Percentiles rank a stretch among this genome's conserved stretches.
Evolutionary conservation across 768 basidiomycete genomes (phyloP).

Genomic region (Mycena polygramma): DNA sequence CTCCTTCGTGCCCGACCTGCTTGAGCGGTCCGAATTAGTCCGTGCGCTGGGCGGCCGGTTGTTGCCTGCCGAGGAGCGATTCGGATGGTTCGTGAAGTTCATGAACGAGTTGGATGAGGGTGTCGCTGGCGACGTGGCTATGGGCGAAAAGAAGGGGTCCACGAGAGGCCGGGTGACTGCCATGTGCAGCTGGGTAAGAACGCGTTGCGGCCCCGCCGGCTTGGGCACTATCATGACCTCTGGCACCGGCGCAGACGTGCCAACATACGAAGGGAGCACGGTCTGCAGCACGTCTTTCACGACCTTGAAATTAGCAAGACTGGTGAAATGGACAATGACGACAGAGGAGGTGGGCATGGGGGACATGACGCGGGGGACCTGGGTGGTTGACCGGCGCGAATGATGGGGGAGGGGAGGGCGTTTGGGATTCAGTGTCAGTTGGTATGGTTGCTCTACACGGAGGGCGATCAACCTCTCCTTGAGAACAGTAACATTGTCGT

Average conservation of each 20-base stretch:
- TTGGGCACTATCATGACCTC: constrained; percentile 98
- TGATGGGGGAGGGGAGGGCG: constrained; percentile 81
- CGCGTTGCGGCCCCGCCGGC: constrained; percentile 94
- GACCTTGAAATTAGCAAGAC: constrained; percentile 87
- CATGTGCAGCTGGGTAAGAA: constrained; percentile 93
- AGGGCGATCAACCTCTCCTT: constrained; percentile 79
- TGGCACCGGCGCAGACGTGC: constrained; percentile 63
- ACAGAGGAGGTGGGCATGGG: constrained; percentile 50
- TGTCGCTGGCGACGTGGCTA: constrained; percentile 89
- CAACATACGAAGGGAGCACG: constrained; percentile 62
- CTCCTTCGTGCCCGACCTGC: constrained; percentile 66
- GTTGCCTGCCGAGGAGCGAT: constrained; percentile 54
- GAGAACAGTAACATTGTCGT: constrained; percentile 89
- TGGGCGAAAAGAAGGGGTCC: constrained; percentile 94
- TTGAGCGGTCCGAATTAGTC: constrained; percentile 72
- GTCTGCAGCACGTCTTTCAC: constrained; percentile 90
- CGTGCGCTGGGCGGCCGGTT: constrained; percentile 66
- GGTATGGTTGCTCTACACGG: constrained; percentile 67
- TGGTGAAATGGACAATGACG: constrained; percentile 92
- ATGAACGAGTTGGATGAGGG: constrained; percentile 69
- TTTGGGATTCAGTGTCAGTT: constrained; percentile 59
- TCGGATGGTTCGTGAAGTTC: constrained; percentile 43
- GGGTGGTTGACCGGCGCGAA: constrained; percentile 85
- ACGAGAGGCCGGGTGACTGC: constrained; percentile 88
- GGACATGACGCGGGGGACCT: constrained; percentile 69